A percentile compares a stretch with the other conserved stretches of the same genome.
These are phyloP conservation scores for Aphanomyces astaci DNA, from an alignment of 352 stramenopile genomes.

Conservation along the genomic window DNA sequence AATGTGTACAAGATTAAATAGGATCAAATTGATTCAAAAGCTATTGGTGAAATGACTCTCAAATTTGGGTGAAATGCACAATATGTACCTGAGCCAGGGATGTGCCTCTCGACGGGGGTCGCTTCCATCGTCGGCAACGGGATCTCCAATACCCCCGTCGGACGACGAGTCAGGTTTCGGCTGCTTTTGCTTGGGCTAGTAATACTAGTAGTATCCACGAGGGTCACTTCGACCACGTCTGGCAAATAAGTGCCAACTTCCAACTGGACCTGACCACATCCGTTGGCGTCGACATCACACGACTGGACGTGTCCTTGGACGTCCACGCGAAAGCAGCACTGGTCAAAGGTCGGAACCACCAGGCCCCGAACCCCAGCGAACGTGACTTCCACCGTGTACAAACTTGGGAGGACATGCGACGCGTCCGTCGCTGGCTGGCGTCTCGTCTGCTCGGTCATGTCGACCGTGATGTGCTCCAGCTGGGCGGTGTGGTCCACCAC, in stretches of 20 bases:
- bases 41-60: too few relatives aligned
- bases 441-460: too few relatives aligned
- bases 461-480: conserved; percentile 9
- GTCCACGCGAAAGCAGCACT: conserved; percentile 8
- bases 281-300: not conserved
- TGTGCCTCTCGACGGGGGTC: too few relatives aligned
- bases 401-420: not conserved
- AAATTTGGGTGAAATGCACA: too few relatives aligned
- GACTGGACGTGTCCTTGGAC: not conserved
- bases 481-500: not conserved
- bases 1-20: too few relatives aligned
- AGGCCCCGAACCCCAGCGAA: not conserved
- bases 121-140: too few relatives aligned
- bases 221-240: not conserved
- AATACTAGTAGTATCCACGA: not conserved
- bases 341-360: too few relatives aligned
- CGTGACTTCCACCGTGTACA: not conserved
- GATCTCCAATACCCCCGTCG: too few relatives aligned
- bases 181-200: not conserved
- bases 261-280: not conserved
- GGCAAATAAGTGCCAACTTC: not conserved
- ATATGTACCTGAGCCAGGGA: too few relatives aligned
- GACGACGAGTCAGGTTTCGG: too few relatives aligned
- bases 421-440: too few relatives aligned
- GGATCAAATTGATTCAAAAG: too few relatives aligned